phyloP scores from a whole-genome alignment of 352 stramenopile genomes.

The Globisporangium parvum region DNA sequence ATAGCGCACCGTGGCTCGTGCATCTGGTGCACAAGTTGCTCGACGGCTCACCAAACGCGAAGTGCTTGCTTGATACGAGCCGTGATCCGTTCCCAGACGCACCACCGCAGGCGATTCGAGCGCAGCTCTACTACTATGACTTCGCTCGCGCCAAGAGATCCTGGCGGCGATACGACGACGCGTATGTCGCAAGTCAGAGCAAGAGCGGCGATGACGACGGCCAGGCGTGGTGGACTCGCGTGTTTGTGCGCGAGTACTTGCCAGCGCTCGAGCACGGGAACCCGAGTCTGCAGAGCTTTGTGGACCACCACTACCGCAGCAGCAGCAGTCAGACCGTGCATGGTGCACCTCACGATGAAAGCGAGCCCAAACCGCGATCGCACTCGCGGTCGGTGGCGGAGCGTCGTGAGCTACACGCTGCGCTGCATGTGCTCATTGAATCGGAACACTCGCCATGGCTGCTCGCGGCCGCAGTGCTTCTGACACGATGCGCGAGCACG shows the following conservation, averaged over 20 bases:
- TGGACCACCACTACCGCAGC: conserved; percentile 26
- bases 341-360: too few relatives aligned
- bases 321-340: background rate
- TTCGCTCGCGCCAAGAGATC: conserved; percentile 70
- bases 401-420: background rate
- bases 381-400: too few relatives aligned
- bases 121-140: conserved; percentile 83
- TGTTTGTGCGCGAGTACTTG: conserved; percentile 31
- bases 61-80: conserved; percentile 60
- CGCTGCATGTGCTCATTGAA: background rate
- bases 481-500: background rate
- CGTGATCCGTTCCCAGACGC: conserved; percentile 37
- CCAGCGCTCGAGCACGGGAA: conserved; percentile 38
- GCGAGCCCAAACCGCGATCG: too few relatives aligned
- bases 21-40: conserved; percentile 83
- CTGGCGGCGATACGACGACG: conserved; percentile 27
- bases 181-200: background rate
- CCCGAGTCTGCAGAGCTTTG: conserved; percentile 33
- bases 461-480: conserved; percentile 1
- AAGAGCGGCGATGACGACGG: background rate
- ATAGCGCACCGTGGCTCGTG: conserved; percentile 84
- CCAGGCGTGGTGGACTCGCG: conserved; percentile 37
- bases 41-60: conserved; percentile 42
- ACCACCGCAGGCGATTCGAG: conserved; percentile 43
- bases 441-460: conserved; percentile 4